phyloP scores from a whole-genome alignment of 306 rosid genomes.

The Coriaria nepalensis region DNA sequence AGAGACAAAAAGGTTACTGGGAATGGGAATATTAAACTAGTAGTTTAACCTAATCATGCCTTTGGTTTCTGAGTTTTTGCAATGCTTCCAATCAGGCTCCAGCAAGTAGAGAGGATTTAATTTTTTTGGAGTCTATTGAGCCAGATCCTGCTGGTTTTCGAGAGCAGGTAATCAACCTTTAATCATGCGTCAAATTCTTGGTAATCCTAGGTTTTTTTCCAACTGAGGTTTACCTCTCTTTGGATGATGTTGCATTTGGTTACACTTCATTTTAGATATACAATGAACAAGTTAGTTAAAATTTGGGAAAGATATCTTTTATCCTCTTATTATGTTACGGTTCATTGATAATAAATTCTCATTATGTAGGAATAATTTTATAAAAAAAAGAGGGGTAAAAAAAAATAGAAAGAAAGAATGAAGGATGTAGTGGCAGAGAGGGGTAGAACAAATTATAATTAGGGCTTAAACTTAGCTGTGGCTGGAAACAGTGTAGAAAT shows the following conservation, averaged over 20 bases:
- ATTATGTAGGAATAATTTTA: not conserved
- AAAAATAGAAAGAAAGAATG: no score
- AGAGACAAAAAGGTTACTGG: constrained; percentile 70
- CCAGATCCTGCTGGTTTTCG: constrained; percentile 89
- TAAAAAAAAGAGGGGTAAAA: no score
- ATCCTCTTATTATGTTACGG: not conserved
- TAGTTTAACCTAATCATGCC: not conserved
- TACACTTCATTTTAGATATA: not conserved
- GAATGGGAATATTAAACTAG: not conserved
- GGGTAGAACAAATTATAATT: no score
- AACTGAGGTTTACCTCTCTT: not conserved
- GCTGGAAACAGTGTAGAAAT: no score
- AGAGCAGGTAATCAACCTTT: constrained; percentile 50
- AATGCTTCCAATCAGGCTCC: constrained; percentile 34
- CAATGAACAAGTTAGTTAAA: not conserved
- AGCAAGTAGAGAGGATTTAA: constrained; percentile 47
- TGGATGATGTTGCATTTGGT: constrained; percentile 7
- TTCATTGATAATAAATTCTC: not conserved
- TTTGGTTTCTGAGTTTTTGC: not conserved
- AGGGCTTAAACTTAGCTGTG: no score
- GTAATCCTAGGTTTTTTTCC: not conserved
- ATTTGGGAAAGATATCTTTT: not conserved
- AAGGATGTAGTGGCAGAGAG: no score
- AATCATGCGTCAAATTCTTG: no score
- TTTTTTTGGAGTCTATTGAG: constrained; percentile 41